These are phyloP conservation scores for Boletus pseudopeckii DNA, from an alignment of 768 basidiomycete genomes.

Conservation along the genomic window DNA sequence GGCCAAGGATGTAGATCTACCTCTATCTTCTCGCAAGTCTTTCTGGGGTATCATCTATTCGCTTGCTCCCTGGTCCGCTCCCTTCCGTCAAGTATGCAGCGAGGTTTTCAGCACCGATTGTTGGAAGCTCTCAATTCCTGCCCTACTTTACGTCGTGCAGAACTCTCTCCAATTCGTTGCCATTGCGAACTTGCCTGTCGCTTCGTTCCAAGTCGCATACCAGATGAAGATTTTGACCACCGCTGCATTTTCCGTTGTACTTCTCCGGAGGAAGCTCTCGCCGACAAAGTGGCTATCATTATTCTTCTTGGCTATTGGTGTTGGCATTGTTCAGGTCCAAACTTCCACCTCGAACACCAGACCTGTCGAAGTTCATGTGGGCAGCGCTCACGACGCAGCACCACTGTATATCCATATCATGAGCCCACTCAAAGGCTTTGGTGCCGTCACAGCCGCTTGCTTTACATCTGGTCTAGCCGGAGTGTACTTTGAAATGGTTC, in stretches of 20 bases:
- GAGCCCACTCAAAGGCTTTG: slow-evolving; percentile 78
- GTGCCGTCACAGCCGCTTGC: slow-evolving; percentile 81
- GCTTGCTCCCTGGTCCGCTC: slow-evolving; percentile 44
- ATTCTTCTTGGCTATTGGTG: slow-evolving; percentile 85
- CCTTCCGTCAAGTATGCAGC: slow-evolving; percentile 54
- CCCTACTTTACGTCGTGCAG: slow-evolving; percentile 92
- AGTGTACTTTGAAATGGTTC: slow-evolving; percentile 93
- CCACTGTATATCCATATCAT: slow-evolving; percentile 65
- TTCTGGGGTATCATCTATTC: slow-evolving; percentile 35
- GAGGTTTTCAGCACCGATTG: slow-evolving; percentile 90
- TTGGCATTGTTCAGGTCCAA: slow-evolving; percentile 94
- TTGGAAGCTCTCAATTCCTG: slow-evolving; percentile 98
- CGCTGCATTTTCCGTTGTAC: slow-evolving; percentile 83
- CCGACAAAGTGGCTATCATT: slow-evolving; percentile 83
- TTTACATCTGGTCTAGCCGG: slow-evolving; percentile 88
- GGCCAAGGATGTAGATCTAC: slow-evolving; percentile 42
- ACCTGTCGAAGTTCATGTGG: slow-evolving; percentile 44
- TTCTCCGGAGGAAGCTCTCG: slow-evolving; percentile 73
- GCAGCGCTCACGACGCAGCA: slow-evolving; percentile 65
- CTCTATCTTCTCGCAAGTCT: slow-evolving; percentile 41
- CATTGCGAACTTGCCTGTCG: slow-evolving; percentile 90
- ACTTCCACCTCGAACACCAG: slow-evolving; percentile 39
- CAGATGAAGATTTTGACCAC: slow-evolving; percentile 99
- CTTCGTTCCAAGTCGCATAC: slow-evolving; percentile 96
- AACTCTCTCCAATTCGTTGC: slow-evolving; percentile 98